phyloP scores from a whole-genome alignment of 164 flowering plant genomes.

The Magnolia officinalis region DNA sequence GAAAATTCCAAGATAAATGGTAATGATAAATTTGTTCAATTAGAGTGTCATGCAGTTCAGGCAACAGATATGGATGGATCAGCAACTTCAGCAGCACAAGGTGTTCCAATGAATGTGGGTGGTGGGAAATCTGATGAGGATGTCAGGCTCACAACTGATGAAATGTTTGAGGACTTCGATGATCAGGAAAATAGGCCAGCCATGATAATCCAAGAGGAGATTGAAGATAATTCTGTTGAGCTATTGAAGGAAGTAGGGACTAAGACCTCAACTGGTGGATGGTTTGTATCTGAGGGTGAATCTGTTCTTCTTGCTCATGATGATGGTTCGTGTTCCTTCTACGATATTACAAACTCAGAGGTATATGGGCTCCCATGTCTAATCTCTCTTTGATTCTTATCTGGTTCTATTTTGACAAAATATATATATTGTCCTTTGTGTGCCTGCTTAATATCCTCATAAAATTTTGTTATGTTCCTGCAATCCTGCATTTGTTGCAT shows the following conservation, averaged over 20 bases:
- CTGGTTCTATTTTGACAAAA: background rate
- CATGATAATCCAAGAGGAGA: constrained; percentile 40
- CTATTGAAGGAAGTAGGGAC: constrained; percentile 64
- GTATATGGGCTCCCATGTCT: constrained; percentile 25
- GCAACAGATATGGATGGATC: constrained; percentile 38
- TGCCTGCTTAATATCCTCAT: background rate
- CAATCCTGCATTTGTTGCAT: too few relatives aligned
- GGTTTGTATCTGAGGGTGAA: constrained; percentile 97
- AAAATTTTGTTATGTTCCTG: too few relatives aligned
- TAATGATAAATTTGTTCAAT: constrained; percentile 10
- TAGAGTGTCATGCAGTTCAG: constrained; percentile 36
- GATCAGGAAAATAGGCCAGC: constrained; percentile 53
- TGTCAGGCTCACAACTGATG: constrained; percentile 49
- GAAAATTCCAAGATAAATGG: constrained; percentile 19
- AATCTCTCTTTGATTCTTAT: background rate
- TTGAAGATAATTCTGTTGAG: constrained; percentile 40
- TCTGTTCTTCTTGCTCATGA: constrained; percentile 86
- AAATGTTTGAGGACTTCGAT: constrained; percentile 66
- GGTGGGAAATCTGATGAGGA: constrained; percentile 29
- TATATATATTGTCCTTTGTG: background rate
- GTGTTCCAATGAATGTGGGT: constrained; percentile 17
- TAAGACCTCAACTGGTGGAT: constrained; percentile 83
- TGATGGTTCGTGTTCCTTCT: constrained; percentile 84
- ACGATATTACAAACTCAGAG: constrained; percentile 82
- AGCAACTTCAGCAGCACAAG: constrained; percentile 22